A percentile compares a stretch with the other conserved stretches of the same genome.
phyloP scores from a whole-genome alignment of 1,139 yeast species.

The Kodamaea sp. region DNA sequence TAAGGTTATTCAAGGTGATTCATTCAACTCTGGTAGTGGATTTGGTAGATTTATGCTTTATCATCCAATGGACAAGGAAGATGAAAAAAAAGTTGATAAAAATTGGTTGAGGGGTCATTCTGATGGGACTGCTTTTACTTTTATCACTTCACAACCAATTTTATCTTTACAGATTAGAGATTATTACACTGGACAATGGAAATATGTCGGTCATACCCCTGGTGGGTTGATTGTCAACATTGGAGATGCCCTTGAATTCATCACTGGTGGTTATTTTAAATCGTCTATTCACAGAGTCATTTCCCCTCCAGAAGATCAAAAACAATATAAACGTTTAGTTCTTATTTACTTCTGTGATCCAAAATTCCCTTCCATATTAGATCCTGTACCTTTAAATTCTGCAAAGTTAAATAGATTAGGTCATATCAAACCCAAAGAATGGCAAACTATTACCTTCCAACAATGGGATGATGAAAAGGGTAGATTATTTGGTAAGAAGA shows the following conservation, averaged over 20 bases:
- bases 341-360: slow-evolving; percentile 27
- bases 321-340: slow-evolving; percentile 20
- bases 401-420: slow-evolving; percentile 13
- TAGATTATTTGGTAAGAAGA: slow-evolving; percentile 14
- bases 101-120: slow-evolving; percentile 29
- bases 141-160: slow-evolving; percentile 30
- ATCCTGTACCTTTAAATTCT: slow-evolving; percentile 16
- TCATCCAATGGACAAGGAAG: slow-evolving; percentile 27
- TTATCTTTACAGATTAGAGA: slow-evolving; percentile 27
- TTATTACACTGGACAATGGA: slow-evolving; percentile 25
- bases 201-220: slow-evolving; percentile 25
- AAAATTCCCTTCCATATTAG: slow-evolving; percentile 14
- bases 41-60: slow-evolving; percentile 34
- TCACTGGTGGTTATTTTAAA: slow-evolving; percentile 30
- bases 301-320: slow-evolving; percentile 28
- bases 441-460: slow-evolving; percentile 17
- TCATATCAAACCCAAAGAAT: slow-evolving; percentile 12
- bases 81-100: slow-evolving; percentile 18
- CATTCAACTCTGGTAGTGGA: slow-evolving; percentile 28
- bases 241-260: slow-evolving; percentile 29
- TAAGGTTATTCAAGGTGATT: slow-evolving; percentile 21
- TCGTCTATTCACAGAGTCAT: slow-evolving; percentile 29
- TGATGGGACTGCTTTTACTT: slow-evolving; percentile 27
- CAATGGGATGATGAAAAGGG: slow-evolving; percentile 19
- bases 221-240: slow-evolving; percentile 26